Percentiles rank a stretch among this genome's conserved stretches.
These are phyloP conservation scores for Lipomyces anomalus DNA, from an alignment of 805 yeast genomes.

Conservation along the genomic window DNA sequence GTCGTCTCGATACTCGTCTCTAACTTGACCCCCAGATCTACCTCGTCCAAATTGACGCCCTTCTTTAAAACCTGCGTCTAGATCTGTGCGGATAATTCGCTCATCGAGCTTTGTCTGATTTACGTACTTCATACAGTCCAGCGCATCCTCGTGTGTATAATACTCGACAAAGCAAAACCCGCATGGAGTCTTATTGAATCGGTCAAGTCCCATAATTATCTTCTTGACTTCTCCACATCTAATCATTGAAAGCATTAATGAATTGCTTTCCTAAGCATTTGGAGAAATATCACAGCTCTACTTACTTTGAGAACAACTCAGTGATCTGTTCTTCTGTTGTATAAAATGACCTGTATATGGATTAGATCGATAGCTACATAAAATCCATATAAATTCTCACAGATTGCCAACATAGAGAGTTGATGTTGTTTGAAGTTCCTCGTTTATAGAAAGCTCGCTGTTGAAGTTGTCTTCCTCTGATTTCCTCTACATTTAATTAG, in stretches of 20 bases:
- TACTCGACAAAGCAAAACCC: conserved; percentile 93
- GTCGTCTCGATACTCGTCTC: conserved; percentile 54
- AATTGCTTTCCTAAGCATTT: neutral
- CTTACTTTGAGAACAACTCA: conserved; percentile 73
- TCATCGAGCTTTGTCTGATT: conserved; percentile 82
- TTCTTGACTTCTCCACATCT: conserved; percentile 60
- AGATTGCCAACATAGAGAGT: conserved; percentile 91
- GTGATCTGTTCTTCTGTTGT: conserved; percentile 93
- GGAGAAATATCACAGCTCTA: neutral
- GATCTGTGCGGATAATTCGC: conserved; percentile 71
- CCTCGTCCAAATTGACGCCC: conserved; percentile 97
- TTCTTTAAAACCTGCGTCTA: conserved; percentile 93
- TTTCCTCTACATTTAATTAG: neutral
- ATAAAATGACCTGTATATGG: conserved; percentile 50
- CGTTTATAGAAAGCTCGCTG: conserved; percentile 18
- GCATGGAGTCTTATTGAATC: conserved; percentile 87
- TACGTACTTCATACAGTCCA: conserved; percentile 75
- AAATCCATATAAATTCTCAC: no score
- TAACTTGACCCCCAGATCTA: conserved; percentile 82
- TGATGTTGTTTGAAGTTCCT: conserved; percentile 56
- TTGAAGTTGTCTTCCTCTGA: neutral
- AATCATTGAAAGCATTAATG: conserved; percentile 5
- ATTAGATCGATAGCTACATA: conserved; percentile 11
- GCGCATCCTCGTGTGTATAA: conserved; percentile 59
- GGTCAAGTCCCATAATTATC: conserved; percentile 91